Evolutionary conservation across 768 basidiomycete species (phyloP).

Genomic region (Termitomyces sp.): DNA sequence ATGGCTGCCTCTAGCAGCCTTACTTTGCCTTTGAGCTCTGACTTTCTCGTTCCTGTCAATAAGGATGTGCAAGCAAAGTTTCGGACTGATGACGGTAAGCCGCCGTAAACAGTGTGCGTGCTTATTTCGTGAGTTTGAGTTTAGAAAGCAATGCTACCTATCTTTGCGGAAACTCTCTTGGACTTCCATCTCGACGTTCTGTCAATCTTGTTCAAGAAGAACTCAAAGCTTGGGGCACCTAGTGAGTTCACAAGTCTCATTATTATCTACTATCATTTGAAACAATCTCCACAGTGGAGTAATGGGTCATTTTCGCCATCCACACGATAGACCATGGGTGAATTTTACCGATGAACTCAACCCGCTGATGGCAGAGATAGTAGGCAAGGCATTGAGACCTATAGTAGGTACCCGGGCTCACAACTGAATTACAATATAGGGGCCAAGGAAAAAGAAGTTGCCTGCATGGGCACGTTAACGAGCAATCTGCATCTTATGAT

Average conservation of each 20-base stretch:
- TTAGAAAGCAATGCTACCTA: constrained; percentile 64
- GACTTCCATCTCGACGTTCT: constrained; percentile 72
- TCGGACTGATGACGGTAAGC: constrained; percentile 33
- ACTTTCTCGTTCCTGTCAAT: constrained; percentile 58
- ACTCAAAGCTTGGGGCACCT: constrained; percentile 74
- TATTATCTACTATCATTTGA: constrained; percentile 11
- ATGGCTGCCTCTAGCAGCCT: constrained; percentile 9
- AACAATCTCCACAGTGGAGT: constrained; percentile 54
- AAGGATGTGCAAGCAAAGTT: constrained; percentile 37
- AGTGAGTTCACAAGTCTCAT: constrained; percentile 31
- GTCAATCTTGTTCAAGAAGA: constrained; percentile 74
- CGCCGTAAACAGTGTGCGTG: background rate
- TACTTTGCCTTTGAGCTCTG: constrained; percentile 35
- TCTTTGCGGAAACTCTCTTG: constrained; percentile 95
- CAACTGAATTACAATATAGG: constrained; percentile 41
- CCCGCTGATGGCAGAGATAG: constrained; percentile 70
- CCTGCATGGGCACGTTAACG: constrained; percentile 93
- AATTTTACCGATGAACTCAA: constrained; percentile 67
- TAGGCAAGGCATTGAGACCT: constrained; percentile 52
- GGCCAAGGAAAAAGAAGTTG: constrained; percentile 84
- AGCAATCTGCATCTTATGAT: constrained; percentile 95
- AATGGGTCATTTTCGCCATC: constrained; percentile 86
- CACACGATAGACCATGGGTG: constrained; percentile 80
- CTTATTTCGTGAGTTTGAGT: constrained; percentile 19
- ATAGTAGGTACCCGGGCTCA: constrained; percentile 11